Base-by-base conservation (phyloP, 179 eudicot genomes). In the Amaranthus tricolor region DNA sequence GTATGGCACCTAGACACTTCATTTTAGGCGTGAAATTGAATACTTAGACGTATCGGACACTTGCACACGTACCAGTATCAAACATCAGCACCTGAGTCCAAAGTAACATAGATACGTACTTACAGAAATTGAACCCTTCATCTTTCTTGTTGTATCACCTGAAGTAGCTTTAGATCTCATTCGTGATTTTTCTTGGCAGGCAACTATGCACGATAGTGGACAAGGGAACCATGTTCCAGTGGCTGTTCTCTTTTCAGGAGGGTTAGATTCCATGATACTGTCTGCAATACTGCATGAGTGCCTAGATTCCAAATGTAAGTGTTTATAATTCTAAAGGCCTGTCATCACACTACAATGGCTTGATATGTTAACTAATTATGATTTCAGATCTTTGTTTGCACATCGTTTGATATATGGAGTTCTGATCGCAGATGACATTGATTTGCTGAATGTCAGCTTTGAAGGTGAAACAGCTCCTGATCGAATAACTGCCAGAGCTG, bases 191-290 rank as follows among this genome's bases (percentile, higher is more conserved):
- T 19, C 24, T 56, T 16, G 64, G 60, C 78, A 86, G 97, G 88
- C 69, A 47, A 61, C 31, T 74, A 24, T 55, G 20, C 24, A 40
- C 53, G 81, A 72, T 61, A 61, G 76, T 70, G 76, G 71, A 66
- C 72, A 67, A 51, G 82, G 73, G 70, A 76, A 82, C 74, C 53
- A 56, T 78, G 88, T 89, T 78, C 99, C 99, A 15, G 88, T 96
- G 68, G 98, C 98, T 72, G 91, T 96, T 74, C 97, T 96, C 45
- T 96, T 91, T 82, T 96, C 99, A 62, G 99, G 99, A 78, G 99
- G 98, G 78, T 73, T 95, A 73, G 99, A 95, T 81, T 93, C 98
- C 44, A 95, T 95, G 99, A 93, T 95, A 79, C 85, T 95, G 74
- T 92, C 99, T 59, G 98, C 98, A 52, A 71, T 96, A 81, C 85